A percentile compares a stretch with the other conserved stretches of the same genome.
Conservation (phyloP, 169 alveolate genomes). For the Theileria parva region DNA sequence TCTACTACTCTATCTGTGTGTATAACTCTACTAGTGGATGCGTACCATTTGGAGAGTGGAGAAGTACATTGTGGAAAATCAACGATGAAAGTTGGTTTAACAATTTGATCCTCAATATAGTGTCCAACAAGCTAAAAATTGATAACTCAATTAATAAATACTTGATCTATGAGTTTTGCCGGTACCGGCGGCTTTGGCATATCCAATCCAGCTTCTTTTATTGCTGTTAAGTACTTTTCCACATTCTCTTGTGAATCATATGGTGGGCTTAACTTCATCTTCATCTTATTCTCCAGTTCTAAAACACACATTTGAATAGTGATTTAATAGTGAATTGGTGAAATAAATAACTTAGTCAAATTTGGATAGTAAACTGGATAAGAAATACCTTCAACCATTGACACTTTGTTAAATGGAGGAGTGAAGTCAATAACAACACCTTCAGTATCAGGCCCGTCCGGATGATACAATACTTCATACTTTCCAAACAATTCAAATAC, state of each 20-base stretch:
- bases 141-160: slow-evolving; percentile 69
- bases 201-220: slow-evolving; percentile 70
- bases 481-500: slow-evolving; percentile 88
- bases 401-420: slow-evolving; percentile 95
- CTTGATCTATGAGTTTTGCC: slow-evolving; percentile 73
- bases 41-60: slow-evolving; percentile 97
- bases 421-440: slow-evolving; percentile 94
- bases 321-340: no score
- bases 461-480: slow-evolving; percentile 91
- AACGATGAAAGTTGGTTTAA: slow-evolving; percentile 92
- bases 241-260: slow-evolving; percentile 75
- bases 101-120: slow-evolving; percentile 93
- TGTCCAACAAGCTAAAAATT: slow-evolving; percentile 86
- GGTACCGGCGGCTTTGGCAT: slow-evolving; percentile 80
- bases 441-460: slow-evolving; percentile 91
- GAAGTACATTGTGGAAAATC: slow-evolving; percentile 99
- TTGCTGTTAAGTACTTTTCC: slow-evolving; percentile 67
- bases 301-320: background rate
- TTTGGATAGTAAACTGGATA: background rate
- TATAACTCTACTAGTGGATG: no score
- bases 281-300: slow-evolving; percentile 81
- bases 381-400: slow-evolving; percentile 79
- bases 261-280: slow-evolving; percentile 80
- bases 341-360: no score
- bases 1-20: background rate